phyloP scores from a whole-genome alignment of 2,329 filamentous ascomycete genomes.

The Penicillium sp. region DNA sequence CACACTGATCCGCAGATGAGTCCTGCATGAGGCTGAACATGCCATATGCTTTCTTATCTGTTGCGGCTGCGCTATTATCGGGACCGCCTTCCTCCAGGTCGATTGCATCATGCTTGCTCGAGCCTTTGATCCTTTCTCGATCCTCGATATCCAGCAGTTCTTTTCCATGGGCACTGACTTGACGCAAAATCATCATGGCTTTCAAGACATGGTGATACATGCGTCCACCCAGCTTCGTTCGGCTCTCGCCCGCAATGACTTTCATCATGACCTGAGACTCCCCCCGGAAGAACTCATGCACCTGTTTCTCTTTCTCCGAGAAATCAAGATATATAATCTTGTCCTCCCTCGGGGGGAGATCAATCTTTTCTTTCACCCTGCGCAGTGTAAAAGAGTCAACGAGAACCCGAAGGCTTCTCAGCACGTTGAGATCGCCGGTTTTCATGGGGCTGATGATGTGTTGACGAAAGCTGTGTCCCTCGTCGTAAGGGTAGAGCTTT shows the following conservation, averaged over 20 bases:
- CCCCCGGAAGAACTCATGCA: conserved; percentile 80
- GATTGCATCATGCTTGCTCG: conserved; percentile 79
- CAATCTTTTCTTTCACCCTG: conserved; percentile 83
- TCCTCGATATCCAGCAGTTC: conserved; percentile 84
- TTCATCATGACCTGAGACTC: conserved; percentile 75
- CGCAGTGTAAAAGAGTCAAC: conserved; percentile 93
- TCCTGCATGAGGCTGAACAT: conserved; percentile 80
- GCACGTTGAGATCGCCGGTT: conserved; percentile 71
- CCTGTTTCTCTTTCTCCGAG: conserved; percentile 61
- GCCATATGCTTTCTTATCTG: conserved; percentile 70
- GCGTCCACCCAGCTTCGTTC: conserved; percentile 67
- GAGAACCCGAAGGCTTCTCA: conserved; percentile 73
- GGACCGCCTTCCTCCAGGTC: conserved; percentile 72
- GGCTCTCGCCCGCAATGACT: conserved; percentile 61
- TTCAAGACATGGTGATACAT: conserved; percentile 93
- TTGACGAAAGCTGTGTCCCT: conserved; percentile 66
- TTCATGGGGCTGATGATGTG: conserved; percentile 84
- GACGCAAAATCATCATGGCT: conserved; percentile 78
- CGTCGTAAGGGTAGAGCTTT: conserved; percentile 76
- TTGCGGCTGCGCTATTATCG: conserved; percentile 52
- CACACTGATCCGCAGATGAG: conserved; percentile 69
- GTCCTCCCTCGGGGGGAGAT: conserved; percentile 70
- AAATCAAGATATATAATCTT: conserved; percentile 69
- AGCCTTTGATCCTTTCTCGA: conserved; percentile 69
- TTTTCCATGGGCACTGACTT: conserved; percentile 90